A percentile compares a stretch with the other conserved stretches of the same genome.
Evolutionary conservation across 1,284 basidiomycete species (phyloP).

Genomic region (Malassezia sp.): DNA sequence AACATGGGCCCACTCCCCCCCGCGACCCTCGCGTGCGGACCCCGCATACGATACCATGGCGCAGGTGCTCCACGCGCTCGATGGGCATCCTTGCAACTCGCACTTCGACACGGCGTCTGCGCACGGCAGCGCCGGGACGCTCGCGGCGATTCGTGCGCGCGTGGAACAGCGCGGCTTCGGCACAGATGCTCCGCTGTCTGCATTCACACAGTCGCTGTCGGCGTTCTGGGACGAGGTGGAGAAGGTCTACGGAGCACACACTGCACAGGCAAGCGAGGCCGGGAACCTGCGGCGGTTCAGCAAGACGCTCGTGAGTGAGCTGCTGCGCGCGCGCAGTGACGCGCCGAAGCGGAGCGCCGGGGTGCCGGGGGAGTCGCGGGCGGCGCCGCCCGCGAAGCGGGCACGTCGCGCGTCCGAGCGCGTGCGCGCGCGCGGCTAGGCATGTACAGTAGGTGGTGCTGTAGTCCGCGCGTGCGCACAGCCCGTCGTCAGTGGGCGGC

Average conservation of each 20-base stretch:
- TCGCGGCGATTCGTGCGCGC: background rate
- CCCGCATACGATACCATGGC: constrained; percentile 14
- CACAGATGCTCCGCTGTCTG: background rate
- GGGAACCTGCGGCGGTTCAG: constrained; percentile 3
- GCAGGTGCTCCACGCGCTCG: constrained; percentile 8
- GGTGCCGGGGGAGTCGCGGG: background rate
- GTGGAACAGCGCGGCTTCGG: background rate
- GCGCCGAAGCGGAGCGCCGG: background rate
- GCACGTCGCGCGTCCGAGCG: constrained; percentile 4
- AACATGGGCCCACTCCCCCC: too few relatives aligned
- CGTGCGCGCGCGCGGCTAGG: background rate
- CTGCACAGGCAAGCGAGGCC: background rate
- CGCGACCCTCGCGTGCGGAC: too few relatives aligned
- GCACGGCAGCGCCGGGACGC: background rate
- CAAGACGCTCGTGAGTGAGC: constrained; percentile 10
- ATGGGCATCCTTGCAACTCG: constrained; percentile 11
- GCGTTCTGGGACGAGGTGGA: background rate
- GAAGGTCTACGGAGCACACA: constrained; percentile 1
- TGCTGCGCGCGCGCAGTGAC: background rate
- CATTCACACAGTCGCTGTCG: constrained; percentile 8
- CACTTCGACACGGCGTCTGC: constrained; percentile 4
- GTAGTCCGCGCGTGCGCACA: background rate
- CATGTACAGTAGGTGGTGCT: background rate
- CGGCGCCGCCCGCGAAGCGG: constrained; percentile 12
- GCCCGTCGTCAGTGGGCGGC: too few relatives aligned